Base-by-base conservation (phyloP, 495 filamentous ascomycete genomes). In the Alectoria sarmentosa region DNA sequence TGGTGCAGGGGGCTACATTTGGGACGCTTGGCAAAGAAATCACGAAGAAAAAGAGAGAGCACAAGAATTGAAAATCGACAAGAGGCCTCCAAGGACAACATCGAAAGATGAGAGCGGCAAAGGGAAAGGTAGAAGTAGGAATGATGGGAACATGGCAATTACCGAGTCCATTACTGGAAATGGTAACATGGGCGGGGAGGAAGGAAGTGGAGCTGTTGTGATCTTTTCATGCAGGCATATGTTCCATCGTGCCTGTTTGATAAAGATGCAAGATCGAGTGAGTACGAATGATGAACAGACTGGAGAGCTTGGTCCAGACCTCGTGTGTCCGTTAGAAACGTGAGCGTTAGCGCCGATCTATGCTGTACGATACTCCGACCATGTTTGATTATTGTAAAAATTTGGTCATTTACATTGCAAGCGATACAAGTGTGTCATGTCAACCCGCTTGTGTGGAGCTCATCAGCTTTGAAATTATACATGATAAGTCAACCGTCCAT, bases 1-100 rank as follows among this genome's bases (percentile, higher is more conserved):
- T 3, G 92, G 91, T 4, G 89, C 89, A 23, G 87, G 90, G 1
- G 84, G 86, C 4, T 79, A 85, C 58, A 82, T 93, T 26, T 97
- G 90, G 79, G 83, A 88, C 42, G 87, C 85, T 11, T 97, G 91
- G 91, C 85, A 91, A 73, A 79, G 79, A 62, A 81, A 78, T 60
- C 83, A 88, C 69, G 75, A 77, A 36, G 66, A 65, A 39, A 14
- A 72, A 76, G n/a, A 70, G 72, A 19, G 74, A 1, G 42, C 10
- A n/a, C 32, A 37, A 41, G 9, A 23, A 26, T 10, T 48, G 11
- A 36, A 52, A 21, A 15, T 41, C 26, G 46, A 36, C 6, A 54
- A 49, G 9, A 14, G 32, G 17, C 21, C 63, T 52, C 48, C 64
- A 2, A 62, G 48, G 37, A 34, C 65, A 8, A 8, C 34, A n/a